A percentile compares a stretch with the other conserved stretches of the same genome.
phyloP scores from a whole-genome alignment of 2,329 filamentous ascomycete species.

The Botrytis deweyae region DNA sequence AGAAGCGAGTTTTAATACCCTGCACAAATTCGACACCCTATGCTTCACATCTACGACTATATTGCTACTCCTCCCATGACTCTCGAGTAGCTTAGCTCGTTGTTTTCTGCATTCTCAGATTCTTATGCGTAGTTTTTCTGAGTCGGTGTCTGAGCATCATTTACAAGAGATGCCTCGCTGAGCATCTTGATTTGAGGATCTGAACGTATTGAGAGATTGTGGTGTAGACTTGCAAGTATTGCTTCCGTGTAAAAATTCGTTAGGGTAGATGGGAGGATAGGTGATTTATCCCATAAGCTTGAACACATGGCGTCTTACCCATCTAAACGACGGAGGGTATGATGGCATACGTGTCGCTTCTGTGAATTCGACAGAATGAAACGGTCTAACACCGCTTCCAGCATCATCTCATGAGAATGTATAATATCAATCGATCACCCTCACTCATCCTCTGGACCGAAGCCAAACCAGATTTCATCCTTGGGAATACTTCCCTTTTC shows the following conservation, averaged over 20 bases:
- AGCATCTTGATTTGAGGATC: not conserved
- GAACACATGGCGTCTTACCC: not conserved
- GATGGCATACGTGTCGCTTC: not conserved
- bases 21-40: not conserved
- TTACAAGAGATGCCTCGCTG: not conserved
- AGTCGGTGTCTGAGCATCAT: rapidly evolving
- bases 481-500: conserved; percentile 50
- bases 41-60: not conserved
- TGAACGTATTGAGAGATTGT: not conserved
- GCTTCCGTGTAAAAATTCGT: not conserved
- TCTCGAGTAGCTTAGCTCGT: not conserved
- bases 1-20: too few relatives aligned
- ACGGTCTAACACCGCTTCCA: not conserved
- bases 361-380: not conserved
- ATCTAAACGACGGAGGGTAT: rapidly evolving
- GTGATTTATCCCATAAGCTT: not conserved
- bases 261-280: not conserved
- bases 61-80: not conserved
- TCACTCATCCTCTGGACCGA: not conserved
- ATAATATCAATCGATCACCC: not conserved
- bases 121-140: not conserved
- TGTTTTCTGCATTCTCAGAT: not conserved
- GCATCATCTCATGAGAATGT: not conserved
- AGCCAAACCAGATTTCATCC: conserved; percentile 49
- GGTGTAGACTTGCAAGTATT: not conserved